These are phyloP conservation scores for Plasmopara muralis DNA, from an alignment of 352 stramenopile species.

Conservation along the genomic window DNA sequence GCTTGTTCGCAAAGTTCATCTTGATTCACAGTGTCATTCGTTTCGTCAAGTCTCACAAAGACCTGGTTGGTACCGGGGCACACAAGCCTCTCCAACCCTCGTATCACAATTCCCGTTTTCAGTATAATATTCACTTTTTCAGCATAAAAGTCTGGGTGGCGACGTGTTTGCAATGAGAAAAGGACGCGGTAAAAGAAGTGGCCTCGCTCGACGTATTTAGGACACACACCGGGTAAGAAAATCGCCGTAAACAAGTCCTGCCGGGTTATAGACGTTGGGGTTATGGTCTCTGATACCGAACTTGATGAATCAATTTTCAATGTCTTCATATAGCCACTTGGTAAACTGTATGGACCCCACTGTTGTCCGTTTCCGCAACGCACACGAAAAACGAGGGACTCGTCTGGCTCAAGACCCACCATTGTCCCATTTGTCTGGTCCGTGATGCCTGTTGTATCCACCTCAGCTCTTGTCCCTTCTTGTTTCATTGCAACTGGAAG, in stretches of 20 bases:
- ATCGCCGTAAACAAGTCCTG: conserved; percentile 9
- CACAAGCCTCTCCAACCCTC: conserved; percentile 45
- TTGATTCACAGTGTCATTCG: conserved; percentile 5
- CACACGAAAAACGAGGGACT: conserved; percentile 58
- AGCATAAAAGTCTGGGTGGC: conserved; percentile 39
- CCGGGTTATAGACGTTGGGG: conserved; percentile 5
- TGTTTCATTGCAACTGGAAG: conserved; percentile 47
- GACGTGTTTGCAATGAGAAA: conserved; percentile 40
- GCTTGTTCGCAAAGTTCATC: conserved; percentile 17
- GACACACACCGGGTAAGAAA: conserved; percentile 59
- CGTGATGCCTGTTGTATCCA: conserved; percentile 40
- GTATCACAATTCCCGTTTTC: conserved; percentile 47
- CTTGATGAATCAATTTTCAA: conserved; percentile 21
- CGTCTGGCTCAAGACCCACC: conserved; percentile 46
- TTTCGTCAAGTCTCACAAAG: conserved; percentile 43
- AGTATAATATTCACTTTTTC: conserved; percentile 47
- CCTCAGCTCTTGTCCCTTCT: conserved; percentile 26
- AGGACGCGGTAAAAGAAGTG: conserved; percentile 63
- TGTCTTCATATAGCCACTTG: conserved; percentile 48
- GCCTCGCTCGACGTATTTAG: conserved; percentile 48
- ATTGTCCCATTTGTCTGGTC: conserved; percentile 56
- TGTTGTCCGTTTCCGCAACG: conserved; percentile 47
- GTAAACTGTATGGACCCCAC: conserved; percentile 65
- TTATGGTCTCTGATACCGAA: conserved; percentile 9
- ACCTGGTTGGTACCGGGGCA: conserved; percentile 55